phyloP scores from a whole-genome alignment of 352 stramenopile species.

The Globisporangium orthogonon region DNA sequence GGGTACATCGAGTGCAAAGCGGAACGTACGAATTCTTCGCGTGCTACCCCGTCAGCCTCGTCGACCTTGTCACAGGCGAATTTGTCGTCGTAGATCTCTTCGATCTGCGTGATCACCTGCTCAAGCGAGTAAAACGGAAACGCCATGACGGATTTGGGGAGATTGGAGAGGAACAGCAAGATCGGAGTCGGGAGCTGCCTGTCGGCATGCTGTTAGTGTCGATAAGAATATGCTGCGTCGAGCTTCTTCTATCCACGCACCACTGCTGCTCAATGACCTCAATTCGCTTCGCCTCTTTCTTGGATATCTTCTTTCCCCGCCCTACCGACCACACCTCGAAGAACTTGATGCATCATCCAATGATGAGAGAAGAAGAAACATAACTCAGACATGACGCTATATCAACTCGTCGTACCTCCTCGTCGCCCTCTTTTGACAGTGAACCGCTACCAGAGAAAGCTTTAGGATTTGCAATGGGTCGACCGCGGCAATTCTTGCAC shows the following conservation, averaged over 20 bases:
- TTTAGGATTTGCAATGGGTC: slow-evolving; percentile 25
- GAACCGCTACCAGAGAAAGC: background rate
- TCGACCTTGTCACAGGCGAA: slow-evolving; percentile 51
- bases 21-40: slow-evolving; percentile 37
- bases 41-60: slow-evolving; percentile 49
- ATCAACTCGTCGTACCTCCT: slow-evolving; percentile 14
- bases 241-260: slow-evolving; percentile 11
- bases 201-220: background rate
- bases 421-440: slow-evolving; percentile 5
- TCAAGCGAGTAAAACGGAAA: slow-evolving; percentile 57
- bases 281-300: slow-evolving; percentile 32
- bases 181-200: slow-evolving; percentile 48
- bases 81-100: slow-evolving; percentile 78
- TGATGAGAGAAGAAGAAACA: slow-evolving; percentile 4
- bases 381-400: background rate
- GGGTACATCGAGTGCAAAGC: background rate
- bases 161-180: slow-evolving; percentile 59
- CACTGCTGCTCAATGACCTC: slow-evolving; percentile 45
- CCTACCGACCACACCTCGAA: slow-evolving; percentile 55
- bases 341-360: slow-evolving; percentile 30
- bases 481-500: slow-evolving; percentile 63
- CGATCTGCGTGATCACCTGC: slow-evolving; percentile 46
- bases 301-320: slow-evolving; percentile 31
- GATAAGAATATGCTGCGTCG: no score
- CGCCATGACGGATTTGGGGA: slow-evolving; percentile 63